Percentiles rank a stretch among this genome's conserved stretches.
Evolutionary conservation across 768 basidiomycete genomes (phyloP).

Genomic region (Tephrocybe sp.): DNA sequence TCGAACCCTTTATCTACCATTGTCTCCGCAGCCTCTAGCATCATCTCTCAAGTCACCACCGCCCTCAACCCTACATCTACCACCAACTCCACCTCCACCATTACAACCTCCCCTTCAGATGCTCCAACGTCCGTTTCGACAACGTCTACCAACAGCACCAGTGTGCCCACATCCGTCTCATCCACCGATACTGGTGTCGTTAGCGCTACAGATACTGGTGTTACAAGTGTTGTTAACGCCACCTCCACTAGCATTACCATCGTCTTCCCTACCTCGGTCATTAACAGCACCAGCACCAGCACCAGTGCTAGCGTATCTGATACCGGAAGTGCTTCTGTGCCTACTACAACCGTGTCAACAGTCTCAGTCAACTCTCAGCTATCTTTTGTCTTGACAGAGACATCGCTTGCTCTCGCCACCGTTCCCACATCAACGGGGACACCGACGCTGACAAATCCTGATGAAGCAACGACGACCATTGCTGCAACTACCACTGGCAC

Average conservation of each 20-base stretch:
- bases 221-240: too few species aligned
- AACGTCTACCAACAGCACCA: neutral
- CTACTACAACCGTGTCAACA: constrained; percentile 10
- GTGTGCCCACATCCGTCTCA: neutral
- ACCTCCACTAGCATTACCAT: constrained; percentile 8
- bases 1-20: neutral
- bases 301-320: neutral
- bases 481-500: constrained; percentile 10
- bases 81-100: constrained; percentile 6
- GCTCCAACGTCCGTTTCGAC: neutral
- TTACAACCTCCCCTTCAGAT: constrained; percentile 4
- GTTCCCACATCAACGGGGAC: constrained; percentile 24
- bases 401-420: constrained; percentile 37
- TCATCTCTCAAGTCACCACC: neutral
- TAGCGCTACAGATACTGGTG: neutral
- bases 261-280: constrained; percentile 16
- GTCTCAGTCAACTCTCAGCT: constrained; percentile 37
- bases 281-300: neutral
- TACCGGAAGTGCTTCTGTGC: neutral
- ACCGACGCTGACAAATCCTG: constrained; percentile 39
- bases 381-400: constrained; percentile 42
- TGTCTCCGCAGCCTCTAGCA: neutral
- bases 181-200: constrained; percentile 1
- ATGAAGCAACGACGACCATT: constrained; percentile 36
- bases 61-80: constrained; percentile 1